These are phyloP conservation scores for Juglanconis sp. DNA, from an alignment of 2,329 filamentous ascomycete species.

Conservation along the genomic window DNA sequence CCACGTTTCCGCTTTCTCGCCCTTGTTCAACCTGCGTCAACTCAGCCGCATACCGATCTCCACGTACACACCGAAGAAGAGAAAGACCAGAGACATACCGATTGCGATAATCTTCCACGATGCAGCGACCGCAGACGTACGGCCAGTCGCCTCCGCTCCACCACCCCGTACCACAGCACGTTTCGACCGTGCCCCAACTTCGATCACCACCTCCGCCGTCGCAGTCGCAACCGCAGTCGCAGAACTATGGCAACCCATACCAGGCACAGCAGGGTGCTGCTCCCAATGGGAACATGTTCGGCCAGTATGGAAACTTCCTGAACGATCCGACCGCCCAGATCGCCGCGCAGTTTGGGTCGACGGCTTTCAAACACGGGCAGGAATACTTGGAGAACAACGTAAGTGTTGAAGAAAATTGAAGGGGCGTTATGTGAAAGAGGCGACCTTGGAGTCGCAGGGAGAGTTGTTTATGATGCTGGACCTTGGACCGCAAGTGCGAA, in stretches of 20 bases:
- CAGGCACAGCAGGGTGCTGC: constrained; percentile 64
- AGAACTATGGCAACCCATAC: constrained; percentile 64
- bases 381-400: constrained; percentile 96
- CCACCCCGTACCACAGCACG: constrained; percentile 96
- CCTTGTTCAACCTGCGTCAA: background rate
- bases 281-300: constrained; percentile 52
- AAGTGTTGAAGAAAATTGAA: constrained; percentile 30
- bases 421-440: too few species aligned
- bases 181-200: constrained; percentile 95
- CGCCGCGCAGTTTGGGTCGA: constrained; percentile 90
- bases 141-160: constrained; percentile 90
- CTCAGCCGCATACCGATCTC: background rate
- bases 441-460: background rate
- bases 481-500: background rate
- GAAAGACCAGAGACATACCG: background rate
- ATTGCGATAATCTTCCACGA: constrained; percentile 38
- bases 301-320: constrained; percentile 87
- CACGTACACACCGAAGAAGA: background rate
- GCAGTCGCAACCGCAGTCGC: constrained; percentile 64
- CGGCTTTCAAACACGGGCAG: constrained; percentile 84
- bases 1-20: background rate
- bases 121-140: constrained; percentile 82
- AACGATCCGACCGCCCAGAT: constrained; percentile 94
- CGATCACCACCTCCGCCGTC: constrained; percentile 85
- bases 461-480: background rate